These are phyloP conservation scores for Pseudogymnoascus pannorum DNA, from an alignment of 2,329 filamentous ascomycete species.

Conservation along the genomic window DNA sequence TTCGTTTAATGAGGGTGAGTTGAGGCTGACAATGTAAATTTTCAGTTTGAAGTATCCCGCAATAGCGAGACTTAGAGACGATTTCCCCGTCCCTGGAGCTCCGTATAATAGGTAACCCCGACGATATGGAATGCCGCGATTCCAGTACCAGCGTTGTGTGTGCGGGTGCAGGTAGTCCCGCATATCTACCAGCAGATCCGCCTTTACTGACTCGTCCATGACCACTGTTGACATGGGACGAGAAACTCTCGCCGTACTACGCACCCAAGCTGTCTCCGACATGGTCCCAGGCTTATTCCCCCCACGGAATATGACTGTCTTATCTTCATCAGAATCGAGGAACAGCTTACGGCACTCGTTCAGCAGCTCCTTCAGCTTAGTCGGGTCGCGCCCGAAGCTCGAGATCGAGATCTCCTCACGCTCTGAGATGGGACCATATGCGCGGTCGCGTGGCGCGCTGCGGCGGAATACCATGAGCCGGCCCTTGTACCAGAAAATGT, in stretches of 20 bases:
- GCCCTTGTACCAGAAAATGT: constrained; percentile 61
- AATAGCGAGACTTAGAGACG: constrained; percentile 61
- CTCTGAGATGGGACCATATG: constrained; percentile 38
- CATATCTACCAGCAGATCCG: constrained; percentile 52
- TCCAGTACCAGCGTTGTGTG: constrained; percentile 71
- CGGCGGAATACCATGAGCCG: constrained; percentile 52
- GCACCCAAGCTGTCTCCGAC: constrained; percentile 48
- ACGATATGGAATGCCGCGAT: constrained; percentile 77
- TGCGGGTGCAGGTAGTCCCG: constrained; percentile 55
- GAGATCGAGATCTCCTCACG: constrained; percentile 53
- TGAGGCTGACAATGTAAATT: constrained; percentile 66
- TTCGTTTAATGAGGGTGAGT: constrained; percentile 53
- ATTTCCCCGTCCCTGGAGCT: constrained; percentile 74
- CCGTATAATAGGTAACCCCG: constrained; percentile 78
- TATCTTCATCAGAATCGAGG: constrained; percentile 49
- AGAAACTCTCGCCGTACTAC: constrained; percentile 51
- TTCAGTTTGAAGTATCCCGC: constrained; percentile 63
- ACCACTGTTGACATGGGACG: constrained; percentile 61
- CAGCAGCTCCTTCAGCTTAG: constrained; percentile 54
- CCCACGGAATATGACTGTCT: constrained; percentile 60
- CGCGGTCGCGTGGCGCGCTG: constrained; percentile 33
- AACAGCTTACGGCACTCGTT: constrained; percentile 49
- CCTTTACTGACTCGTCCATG: constrained; percentile 53
- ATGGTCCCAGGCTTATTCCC: constrained; percentile 33
- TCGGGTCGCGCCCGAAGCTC: constrained; percentile 54